Evolutionary conservation across 2,329 filamentous ascomycete genomes (phyloP), one percentile per base, ranked within the genome.

Genomic region (Chlorencoelia australis): DNA sequence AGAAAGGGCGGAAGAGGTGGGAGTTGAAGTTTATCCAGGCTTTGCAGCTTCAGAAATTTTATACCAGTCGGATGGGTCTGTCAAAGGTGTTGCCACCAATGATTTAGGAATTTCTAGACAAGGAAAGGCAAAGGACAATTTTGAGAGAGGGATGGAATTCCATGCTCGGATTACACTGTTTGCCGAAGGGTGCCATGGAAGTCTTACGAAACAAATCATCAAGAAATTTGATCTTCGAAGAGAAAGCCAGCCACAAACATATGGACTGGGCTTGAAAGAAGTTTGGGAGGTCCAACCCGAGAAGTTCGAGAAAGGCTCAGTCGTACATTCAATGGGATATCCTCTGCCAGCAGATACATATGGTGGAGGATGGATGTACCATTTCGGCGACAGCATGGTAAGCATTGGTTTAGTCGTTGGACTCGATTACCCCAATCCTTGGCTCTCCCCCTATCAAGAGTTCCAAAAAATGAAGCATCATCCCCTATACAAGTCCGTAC

Each of bases 391-490:
- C 52, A 98, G 96, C 61, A 73, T 96, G 52, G 89, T 98, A 42
- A 87, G 79, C 48, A 70, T 98, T 38, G 91, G 91, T 16, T 69
- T 96, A 13, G 91, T 98, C 8, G 83, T 93, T 24, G 88, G 88
- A 16, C 71, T 98, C 36, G 91, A 98, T 66, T 98, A 98, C 59
- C 71, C 84, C 27, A 98, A 98, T 62, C 91, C 91, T 0, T 98
- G 89, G 86, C 64, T 96, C 37, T 91, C 88, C 3, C 91, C 91
- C 0, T 98, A 96, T 58, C 75, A 79, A 40, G 91, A 98, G 59
- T 98, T 98, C 60, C 91, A 98, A 61, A 94, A 94, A 68, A 80
- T 98, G 69, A 98, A 98, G 71, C 82, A 89, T 51, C 91, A 98
- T 60, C 88, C 91, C n/a, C 65, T 93, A 33, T 96, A 93, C 68